Evolutionary conservation across 768 basidiomycete genomes (phyloP).

Genomic region (Amanita rubescens): DNA sequence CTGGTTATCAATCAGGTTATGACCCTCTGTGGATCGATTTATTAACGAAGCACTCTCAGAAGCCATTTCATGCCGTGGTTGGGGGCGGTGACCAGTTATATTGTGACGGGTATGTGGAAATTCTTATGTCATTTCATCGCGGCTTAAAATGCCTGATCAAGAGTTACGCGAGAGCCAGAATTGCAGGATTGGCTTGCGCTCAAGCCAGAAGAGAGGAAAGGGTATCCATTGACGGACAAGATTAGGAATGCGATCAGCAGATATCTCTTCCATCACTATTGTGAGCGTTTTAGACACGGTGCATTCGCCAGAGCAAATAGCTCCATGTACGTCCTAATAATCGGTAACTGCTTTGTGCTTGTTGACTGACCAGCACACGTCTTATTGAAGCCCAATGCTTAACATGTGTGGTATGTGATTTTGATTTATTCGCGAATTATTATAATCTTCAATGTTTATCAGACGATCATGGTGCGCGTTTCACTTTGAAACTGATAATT

Average conservation of each 20-base stretch:
- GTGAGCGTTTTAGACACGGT: constrained; percentile 75
- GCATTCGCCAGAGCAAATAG: constrained; percentile 90
- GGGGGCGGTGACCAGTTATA: constrained; percentile 95
- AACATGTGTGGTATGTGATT: constrained; percentile 68
- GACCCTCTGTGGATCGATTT: constrained; percentile 94
- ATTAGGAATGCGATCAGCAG: constrained; percentile 74
- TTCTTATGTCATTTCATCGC: not conserved
- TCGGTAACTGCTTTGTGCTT: constrained; percentile 3
- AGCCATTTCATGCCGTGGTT: constrained; percentile 85
- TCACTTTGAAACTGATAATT: not conserved
- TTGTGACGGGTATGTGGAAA: constrained; percentile 58
- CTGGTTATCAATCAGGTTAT: constrained; percentile 73
- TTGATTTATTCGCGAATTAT: not conserved
- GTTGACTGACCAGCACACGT: not conserved
- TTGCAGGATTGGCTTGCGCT: constrained; percentile 77
- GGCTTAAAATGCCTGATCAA: constrained; percentile 17
- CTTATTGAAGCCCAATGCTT: constrained; percentile 73
- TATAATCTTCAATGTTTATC: not conserved
- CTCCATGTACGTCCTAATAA: constrained; percentile 58
- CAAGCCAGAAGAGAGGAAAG: constrained; percentile 52
- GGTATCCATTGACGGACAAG: constrained; percentile 56
- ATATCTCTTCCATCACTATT: constrained; percentile 90
- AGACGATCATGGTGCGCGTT: constrained; percentile 74
- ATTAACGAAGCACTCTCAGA: constrained; percentile 69
- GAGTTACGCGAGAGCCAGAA: constrained; percentile 81